phyloP scores from a whole-genome alignment of 2,329 filamentous ascomycete species.

The Stachybotrys elegans region DNA sequence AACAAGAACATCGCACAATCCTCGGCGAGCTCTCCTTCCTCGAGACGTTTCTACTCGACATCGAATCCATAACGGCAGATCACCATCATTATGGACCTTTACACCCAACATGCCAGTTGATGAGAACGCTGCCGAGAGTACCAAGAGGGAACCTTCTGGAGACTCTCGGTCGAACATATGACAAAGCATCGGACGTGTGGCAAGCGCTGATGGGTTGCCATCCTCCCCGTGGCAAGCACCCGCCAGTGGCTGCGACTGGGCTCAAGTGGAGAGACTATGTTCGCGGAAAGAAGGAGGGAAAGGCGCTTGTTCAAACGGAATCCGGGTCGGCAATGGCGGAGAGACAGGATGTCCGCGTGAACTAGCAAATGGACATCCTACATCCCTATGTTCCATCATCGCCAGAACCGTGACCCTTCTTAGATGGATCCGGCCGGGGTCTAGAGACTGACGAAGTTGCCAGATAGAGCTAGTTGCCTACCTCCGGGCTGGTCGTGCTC shows the following conservation, averaged over 20 bases:
- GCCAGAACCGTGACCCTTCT: too few species aligned
- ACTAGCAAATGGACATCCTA: too few species aligned
- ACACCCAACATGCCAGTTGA: background rate
- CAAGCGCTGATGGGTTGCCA: background rate
- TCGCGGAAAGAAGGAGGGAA: background rate
- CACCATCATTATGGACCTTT: background rate
- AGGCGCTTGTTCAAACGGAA: background rate
- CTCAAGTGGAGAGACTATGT: background rate
- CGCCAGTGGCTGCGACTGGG: background rate
- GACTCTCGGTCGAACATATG: background rate
- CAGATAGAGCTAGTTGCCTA: too few species aligned
- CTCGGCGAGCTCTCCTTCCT: background rate
- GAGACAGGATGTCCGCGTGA: too few species aligned
- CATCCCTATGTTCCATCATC: too few species aligned
- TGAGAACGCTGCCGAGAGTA: background rate
- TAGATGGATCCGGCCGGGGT: too few species aligned
- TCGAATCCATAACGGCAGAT: background rate
- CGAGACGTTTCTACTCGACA: background rate
- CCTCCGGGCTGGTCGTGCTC: too few species aligned
- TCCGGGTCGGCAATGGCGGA: background rate
- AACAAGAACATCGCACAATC: background rate
- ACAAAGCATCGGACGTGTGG: background rate
- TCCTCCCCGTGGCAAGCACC: background rate
- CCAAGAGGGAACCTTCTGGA: background rate
- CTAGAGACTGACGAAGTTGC: too few species aligned